Evolutionary conservation across 345 rosid genomes (phyloP), one percentile per base, ranked within the genome.

Genomic region (Aurinia saxatilis): DNA sequence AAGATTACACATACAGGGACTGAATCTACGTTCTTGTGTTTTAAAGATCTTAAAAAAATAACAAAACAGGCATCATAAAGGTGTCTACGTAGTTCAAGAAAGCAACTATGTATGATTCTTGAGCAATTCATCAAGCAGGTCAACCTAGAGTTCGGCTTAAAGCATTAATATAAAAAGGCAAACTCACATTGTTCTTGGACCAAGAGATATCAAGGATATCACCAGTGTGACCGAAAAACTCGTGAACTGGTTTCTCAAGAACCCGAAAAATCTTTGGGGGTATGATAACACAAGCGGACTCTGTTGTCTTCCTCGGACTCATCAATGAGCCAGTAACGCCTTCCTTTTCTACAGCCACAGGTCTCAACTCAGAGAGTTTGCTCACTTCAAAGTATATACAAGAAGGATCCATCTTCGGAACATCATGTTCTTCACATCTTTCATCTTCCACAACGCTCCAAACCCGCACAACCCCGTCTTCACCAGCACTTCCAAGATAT

Each of bases 221-320:
- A 8, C 81, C 84, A 23, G 14, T 55, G 50, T 88, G 96, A 23
- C 93, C 96, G 44, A 39, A 68, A 53, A 85, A 84, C 60, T 84
- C 96, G 2, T 85, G 88, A 59, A 82, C 27, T 1, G 96, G 96
- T 42, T 71, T 79, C 80, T 88, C 93, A 79, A 82, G 42, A 38
- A 88, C 70, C 56, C 90, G 83, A 48, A 85, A 85, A 52, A 85
- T 82, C 72, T 77, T 88, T 5, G 90, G 90, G n/a, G 96, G 96
- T 52, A 88, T 73, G 42, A 88, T 78, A 16, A 84, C 84, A 70
- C 96, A 88, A 44, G 96, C 90, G 0, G 96, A 88, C 36, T 84
- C 93, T 8, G 87, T 81, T 62, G 82, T 77, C 76, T 77, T 83
- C 67, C 79, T 79, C 48, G 82, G 68, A 75, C 75, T 83, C 80